Evolutionary conservation across 805 yeast species (phyloP).

Genomic region (Yamadazyma kitorensis): DNA sequence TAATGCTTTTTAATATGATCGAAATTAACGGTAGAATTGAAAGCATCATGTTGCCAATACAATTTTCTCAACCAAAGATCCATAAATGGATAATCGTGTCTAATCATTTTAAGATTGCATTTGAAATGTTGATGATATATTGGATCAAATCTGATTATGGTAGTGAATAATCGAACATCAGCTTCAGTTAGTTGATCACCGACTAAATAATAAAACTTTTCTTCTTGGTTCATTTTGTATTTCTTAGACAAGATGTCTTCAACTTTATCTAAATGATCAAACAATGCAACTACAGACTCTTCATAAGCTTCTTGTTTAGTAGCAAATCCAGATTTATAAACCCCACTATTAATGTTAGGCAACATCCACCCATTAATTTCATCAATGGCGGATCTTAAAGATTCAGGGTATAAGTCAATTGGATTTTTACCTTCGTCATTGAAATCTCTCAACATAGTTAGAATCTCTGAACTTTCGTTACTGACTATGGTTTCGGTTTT

Average conservation of each 20-base stretch:
- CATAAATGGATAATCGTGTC: conserved; percentile 72
- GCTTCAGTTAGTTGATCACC: conserved; percentile 81
- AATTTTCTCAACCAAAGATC: conserved; percentile 78
- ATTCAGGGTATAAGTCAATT: conserved; percentile 61
- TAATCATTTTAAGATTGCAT: conserved; percentile 78
- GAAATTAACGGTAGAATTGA: conserved; percentile 76
- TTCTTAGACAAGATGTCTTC: conserved; percentile 57
- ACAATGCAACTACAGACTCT: conserved; percentile 58
- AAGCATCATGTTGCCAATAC: conserved; percentile 74
- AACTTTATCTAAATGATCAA: conserved; percentile 64
- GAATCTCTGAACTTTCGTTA: conserved; percentile 88
- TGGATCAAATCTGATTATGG: conserved; percentile 86
- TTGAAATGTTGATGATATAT: conserved; percentile 95
- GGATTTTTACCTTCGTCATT: conserved; percentile 51
- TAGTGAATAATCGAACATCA: conserved; percentile 81
- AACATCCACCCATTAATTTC: conserved; percentile 79
- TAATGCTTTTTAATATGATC: conserved; percentile 90
- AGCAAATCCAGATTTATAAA: conserved; percentile 90
- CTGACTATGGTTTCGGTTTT: conserved; percentile 79
- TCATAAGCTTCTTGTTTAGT: conserved; percentile 81
- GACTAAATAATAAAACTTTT: conserved; percentile 35
- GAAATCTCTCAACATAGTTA: conserved; percentile 78
- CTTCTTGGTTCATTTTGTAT: conserved; percentile 26
- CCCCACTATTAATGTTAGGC: conserved; percentile 85
- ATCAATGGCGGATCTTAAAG: conserved; percentile 58